Base-by-base conservation (phyloP, 1,284 basidiomycete species). In the Ustilago bromivora region DNA sequence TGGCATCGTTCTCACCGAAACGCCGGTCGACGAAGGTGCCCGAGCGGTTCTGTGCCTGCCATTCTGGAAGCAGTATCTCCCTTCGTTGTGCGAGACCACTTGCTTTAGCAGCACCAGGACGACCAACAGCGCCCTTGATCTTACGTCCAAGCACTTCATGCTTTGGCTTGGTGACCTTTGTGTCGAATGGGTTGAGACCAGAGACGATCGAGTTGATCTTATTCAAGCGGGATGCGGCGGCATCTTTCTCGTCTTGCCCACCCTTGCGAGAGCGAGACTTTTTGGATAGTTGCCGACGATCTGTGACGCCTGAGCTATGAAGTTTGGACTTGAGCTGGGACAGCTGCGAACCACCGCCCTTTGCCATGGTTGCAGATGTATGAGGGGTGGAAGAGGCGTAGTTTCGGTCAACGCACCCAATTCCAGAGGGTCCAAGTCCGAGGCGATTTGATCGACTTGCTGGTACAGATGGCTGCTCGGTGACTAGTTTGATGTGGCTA, bases 1-100 rank as follows among this genome's bases (percentile, higher is more conserved):
- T 90, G 2, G 95, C 92, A 81, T 99, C 92, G 81, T 93, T 92
- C 90, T 99, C 97, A 88, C 97, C 97, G 82, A 99, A 98, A 46
- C 97, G 92, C 63, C 94, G 91, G 87, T 99, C 97, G 61, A 96
- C 88, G 76, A 99, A 92, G 5, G 94, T 93, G 11, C 96, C 95
- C 13, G 92, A 91, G 78, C 92, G 92, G 75, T 92, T 90, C 60
- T 94, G 90, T 36, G 91, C 92, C 61, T 89, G 85, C 79, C 88
- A 88, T 87, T 98, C 95, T 61, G 95, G 95, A 52, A 98, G 88
- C 23, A 99, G 88, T 0, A 92, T 93, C 88, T 93, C 79, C 38
- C 81, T 68, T 35, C 85, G 73, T 89, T 94, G 92, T 81, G 96
- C 94, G 55, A 98, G 89, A 12, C 95, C 96, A 47, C 92, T 92